Conservation (phyloP, 1,284 basidiomycete species). For the Kwoniella shivajii region DNA sequence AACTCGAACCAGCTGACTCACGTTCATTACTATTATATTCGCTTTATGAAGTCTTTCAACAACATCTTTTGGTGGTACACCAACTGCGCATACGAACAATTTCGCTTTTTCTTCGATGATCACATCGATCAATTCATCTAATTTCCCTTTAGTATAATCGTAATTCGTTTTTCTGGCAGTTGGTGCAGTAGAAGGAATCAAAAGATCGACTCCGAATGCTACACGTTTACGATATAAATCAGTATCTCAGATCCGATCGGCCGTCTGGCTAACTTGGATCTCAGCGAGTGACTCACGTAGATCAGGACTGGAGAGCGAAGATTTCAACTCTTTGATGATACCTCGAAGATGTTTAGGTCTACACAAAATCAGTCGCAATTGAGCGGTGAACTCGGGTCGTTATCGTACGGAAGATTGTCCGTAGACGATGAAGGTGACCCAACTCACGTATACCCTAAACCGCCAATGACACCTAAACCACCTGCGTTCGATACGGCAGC, state of each 20-base stretch:
- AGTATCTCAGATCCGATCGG: not conserved
- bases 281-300: conserved; percentile 39
- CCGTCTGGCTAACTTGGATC: no score
- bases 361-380: not conserved
- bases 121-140: conserved; percentile 70
- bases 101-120: conserved; percentile 81
- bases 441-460: conserved; percentile 72
- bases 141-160: conserved; percentile 67
- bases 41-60: conserved; percentile 78
- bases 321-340: conserved; percentile 74
- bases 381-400: not conserved
- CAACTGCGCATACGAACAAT: conserved; percentile 78
- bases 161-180: conserved; percentile 78
- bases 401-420: no score
- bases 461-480: conserved; percentile 84
- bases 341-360: conserved; percentile 52
- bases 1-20: conserved; percentile 48
- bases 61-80: conserved; percentile 73
- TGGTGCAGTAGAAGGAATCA: conserved; percentile 78
- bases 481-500: conserved; percentile 77
- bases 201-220: conserved; percentile 83
- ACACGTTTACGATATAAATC: conserved; percentile 48
- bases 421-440: not conserved
- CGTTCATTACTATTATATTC: conserved; percentile 82
- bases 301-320: conserved; percentile 58